Evolutionary conservation across 352 stramenopile species (phyloP).

Genomic region (Pythium pectinolyticum): DNA sequence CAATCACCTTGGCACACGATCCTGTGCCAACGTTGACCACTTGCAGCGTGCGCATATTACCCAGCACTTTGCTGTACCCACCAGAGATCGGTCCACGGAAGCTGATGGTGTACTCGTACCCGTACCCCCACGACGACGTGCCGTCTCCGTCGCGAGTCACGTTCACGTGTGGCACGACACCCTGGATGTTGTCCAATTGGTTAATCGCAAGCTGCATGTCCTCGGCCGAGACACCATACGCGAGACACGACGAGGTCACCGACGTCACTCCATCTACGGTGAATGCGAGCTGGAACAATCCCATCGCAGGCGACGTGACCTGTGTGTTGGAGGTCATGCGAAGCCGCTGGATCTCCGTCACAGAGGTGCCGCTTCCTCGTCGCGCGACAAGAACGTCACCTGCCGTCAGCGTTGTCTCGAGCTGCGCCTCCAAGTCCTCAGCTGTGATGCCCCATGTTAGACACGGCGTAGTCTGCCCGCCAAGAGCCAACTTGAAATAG

Average conservation of each 20-base stretch:
- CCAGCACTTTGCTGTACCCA: conserved; percentile 58
- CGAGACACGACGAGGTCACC: conserved; percentile 56
- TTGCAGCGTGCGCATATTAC: conserved; percentile 48
- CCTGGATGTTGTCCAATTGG: conserved; percentile 43
- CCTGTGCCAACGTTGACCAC: conserved; percentile 52
- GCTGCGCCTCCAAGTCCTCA: conserved; percentile 39
- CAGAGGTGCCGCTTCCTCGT: conserved; percentile 54
- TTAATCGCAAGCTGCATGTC: conserved; percentile 68
- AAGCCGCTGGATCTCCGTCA: conserved; percentile 71
- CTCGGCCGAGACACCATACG: conserved; percentile 65
- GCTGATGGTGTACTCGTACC: conserved; percentile 73
- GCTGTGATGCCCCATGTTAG: conserved; percentile 60
- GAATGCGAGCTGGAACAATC: conserved; percentile 65
- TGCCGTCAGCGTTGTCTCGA: conserved; percentile 40
- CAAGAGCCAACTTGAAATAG: conserved; percentile 52
- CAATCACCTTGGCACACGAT: conserved; percentile 40
- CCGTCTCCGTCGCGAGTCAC: conserved; percentile 71
- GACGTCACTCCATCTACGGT: conserved; percentile 54
- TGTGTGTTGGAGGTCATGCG: conserved; percentile 65
- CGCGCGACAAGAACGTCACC: conserved; percentile 61
- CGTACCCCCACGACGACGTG: conserved; percentile 64
- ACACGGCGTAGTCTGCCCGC: conserved; percentile 35
- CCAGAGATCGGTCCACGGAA: conserved; percentile 60
- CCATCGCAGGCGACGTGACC: conserved; percentile 44
- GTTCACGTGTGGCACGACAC: conserved; percentile 48